Evolutionary conservation across 768 basidiomycete species (phyloP).

Genomic region (Leccinum arenicola): DNA sequence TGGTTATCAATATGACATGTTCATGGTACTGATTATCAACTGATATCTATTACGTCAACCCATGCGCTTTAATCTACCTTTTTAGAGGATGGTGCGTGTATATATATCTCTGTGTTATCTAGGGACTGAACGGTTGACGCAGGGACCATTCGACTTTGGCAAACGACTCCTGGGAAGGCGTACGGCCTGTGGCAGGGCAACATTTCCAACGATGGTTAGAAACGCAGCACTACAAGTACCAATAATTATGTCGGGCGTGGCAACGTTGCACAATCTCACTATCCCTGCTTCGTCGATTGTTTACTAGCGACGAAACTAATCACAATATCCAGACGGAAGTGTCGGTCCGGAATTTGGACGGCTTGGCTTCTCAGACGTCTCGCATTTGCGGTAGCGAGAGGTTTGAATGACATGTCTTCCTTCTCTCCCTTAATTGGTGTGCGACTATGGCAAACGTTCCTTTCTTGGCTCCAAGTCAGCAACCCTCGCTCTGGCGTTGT

Average conservation of each 20-base stretch:
- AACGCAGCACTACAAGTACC: neutral
- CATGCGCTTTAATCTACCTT: conserved; percentile 9
- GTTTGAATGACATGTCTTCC: neutral
- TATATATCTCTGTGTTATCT: conserved; percentile 1
- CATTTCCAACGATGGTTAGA: conserved; percentile 37
- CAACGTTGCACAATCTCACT: conserved; percentile 7
- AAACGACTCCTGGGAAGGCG: conserved; percentile 88
- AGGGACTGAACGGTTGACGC: conserved; percentile 10
- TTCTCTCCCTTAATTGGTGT: neutral
- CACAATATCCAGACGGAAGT: conserved; percentile 17
- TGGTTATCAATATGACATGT: conserved; percentile 9
- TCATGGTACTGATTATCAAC: conserved; percentile 7
- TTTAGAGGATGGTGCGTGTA: conserved; percentile 68
- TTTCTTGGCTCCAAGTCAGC: neutral
- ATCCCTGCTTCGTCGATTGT: conserved; percentile 10
- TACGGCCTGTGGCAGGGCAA: conserved; percentile 89
- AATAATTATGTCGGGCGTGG: conserved; percentile 6
- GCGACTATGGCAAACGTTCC: neutral
- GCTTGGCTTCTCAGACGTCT: neutral
- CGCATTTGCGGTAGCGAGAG: neutral
- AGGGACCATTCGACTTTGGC: conserved; percentile 97
- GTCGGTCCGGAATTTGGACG: neutral
- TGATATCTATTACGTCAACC: conserved; percentile 3
- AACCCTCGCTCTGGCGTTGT: neutral
- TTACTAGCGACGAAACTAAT: conserved; percentile 12